Base-by-base conservation (phyloP, 2,329 filamentous ascomycete genomes). In the Aspergillus felis region DNA sequence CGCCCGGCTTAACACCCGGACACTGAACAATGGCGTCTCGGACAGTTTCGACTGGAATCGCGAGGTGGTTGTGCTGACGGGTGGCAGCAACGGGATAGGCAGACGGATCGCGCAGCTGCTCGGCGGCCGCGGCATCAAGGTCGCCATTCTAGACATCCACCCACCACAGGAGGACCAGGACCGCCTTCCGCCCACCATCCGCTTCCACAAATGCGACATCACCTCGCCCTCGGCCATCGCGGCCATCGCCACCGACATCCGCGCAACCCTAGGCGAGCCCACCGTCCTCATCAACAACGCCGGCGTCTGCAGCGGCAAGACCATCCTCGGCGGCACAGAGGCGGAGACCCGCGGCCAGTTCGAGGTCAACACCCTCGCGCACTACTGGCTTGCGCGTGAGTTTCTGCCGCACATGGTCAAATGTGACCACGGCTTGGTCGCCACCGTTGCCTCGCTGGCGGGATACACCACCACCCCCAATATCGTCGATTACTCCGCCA, bases 1-100 rank as follows among this genome's bases (percentile, higher is more conserved):
- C 66, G 70, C 68, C 14, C 84, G 79, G 70, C 71, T 86, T 12
- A 84, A 83, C 64, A 72, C 75, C 2, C 75, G 79, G 10, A 76
- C 76, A 3, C 57, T 78, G 51, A 82, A 82, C 68, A 82, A 80
- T 51, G 70, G 61, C 49, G 56, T 64, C 49, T 63, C 62, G 24
- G 74, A 72, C 58, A 63, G 65, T 41, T 74, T 72, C 49, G 65
- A 74, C 63, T 91, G 88, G 87, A 75, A 79, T 24, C 81, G 80
- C 53, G 89, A 92, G 75, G 80, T 92, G 52, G 86, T 90, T 2
- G 77, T 92, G 47, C 81, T 92, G 22, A 92, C 90, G 0, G 89
- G 90, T 7, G 90, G 90, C 7, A 85, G 87, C 46, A 84, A 84
- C 56, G 90, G 90, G 0, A 91, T 93, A 66, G 90, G 90, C 14